Evolutionary conservation across 495 filamentous ascomycete genomes (phyloP), one percentile per base, ranked within the genome.

Genomic region (Lineolata rhizophorae): DNA sequence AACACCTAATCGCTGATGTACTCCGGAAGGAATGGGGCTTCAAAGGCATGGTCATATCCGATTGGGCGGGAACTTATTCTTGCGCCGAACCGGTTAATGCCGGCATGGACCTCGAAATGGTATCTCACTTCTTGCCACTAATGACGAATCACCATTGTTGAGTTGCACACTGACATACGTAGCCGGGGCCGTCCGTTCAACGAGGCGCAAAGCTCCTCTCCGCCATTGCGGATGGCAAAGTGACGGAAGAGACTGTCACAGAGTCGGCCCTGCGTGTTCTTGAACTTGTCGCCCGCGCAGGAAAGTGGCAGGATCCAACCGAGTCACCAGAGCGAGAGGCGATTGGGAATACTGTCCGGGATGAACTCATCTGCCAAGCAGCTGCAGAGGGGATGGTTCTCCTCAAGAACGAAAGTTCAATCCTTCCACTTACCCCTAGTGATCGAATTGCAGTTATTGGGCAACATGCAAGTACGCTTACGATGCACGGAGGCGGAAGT

Each of bases 401-500:
- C 2, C 29, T 51, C 17, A 53, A 52, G 36, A 54, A 54, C 30
- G 41, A 48, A 15, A 43, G 38, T 11, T 35, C 41, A 14, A 39
- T 47, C 12, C 35, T 46, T 5, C 41, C 51, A 10, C 34, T 50
- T 21, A 39, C 19, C 10, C 35, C 38, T 35, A 38, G 36, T 12
- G 61, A 57, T 56, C 58, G 29, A 45, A 57, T 85, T 27, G 70
- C 78, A 5, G 62, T 87, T 19, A 87, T 92, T 35, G 78, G 78
- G 4, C 78, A 78, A 10, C 83, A 83, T 45, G 64, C 76, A 19
- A 77, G 76, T 39, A 54, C 71, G 30, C 73, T 78, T 0, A 72
- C 76, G 20, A 74, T 73, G 30, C 71, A 74, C 31, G 79, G 81
- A 22, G 81, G 81, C 35, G 79, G 81, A 6, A 83, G 75, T 38